Evolutionary conservation across 208 protist species (phyloP), one percentile per base, ranked within the genome.

Genomic region (Strigomonas galati): DNA sequence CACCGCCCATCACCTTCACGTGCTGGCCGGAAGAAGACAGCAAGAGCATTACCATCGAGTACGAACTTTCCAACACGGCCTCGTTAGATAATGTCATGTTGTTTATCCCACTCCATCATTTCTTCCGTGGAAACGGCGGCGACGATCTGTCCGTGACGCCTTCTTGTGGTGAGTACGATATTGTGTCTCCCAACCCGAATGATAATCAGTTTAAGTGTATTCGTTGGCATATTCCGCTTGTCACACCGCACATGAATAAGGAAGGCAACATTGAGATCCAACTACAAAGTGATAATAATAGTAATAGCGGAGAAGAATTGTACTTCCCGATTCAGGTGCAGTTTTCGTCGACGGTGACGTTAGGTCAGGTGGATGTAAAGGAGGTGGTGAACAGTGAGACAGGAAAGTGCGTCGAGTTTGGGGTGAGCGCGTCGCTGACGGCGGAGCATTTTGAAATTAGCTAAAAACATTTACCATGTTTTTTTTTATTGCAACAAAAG

Each of bases 281-380:
- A 24, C 67, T 92, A 26, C 67, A 77, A 28, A n/a, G 24, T 6
- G 69, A 69, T 6, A n/a, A 52, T 12, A 14, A 51, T 0, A 65
- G 60, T 55, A 35, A 67, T 26, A 65, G 68, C 19, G 58, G 62
- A 7, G 79, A 76, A 30, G 61, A 82, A 30, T 62, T 84, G 14
- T 93, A 93, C 71, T 95, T 95, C 69, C 90, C 90, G 0, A 81
- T 92, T 26, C 64, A 80, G 51, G 78, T 93, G 1, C 60, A 52
- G 21, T 87, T 95, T 56, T 54, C 62, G 15, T 76, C 87, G 0
- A 15, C 35, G 12, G 63, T 69, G 6, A 83, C 71, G 37, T 24
- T 92, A 17, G 90, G 71, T 1, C 54, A 70, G 21, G 90, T 95
- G 9, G 40, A 24, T 0, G 86, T 93, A 31, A 61, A 57, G 32